Conservation (phyloP, 441 rosid genomes). For the Brassica balearica region DNA sequence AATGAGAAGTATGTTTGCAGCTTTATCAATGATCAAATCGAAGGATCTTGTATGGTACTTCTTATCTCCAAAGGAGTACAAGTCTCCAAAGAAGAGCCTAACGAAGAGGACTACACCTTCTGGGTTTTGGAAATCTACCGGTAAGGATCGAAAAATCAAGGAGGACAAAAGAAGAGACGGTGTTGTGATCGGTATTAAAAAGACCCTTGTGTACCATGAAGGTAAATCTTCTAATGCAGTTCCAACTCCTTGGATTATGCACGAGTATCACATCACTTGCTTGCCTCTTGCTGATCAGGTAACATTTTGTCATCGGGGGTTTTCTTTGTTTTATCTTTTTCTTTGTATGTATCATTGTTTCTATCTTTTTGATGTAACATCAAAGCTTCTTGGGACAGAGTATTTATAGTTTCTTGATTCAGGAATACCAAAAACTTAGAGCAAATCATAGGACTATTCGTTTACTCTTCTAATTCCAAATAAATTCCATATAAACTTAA, state of each 20-base stretch:
- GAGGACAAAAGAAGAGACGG: constrained; percentile 8
- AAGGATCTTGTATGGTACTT: constrained; percentile 36
- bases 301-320: no score
- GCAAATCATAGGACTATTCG: no score
- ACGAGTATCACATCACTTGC: constrained; percentile 40
- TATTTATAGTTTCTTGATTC: no score
- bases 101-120: constrained; percentile 20
- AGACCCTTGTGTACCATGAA: constrained; percentile 32
- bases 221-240: constrained; percentile 16
- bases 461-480: no score
- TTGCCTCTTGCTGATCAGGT: constrained; percentile 17
- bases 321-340: no score
- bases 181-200: constrained; percentile 33
- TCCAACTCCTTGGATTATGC: constrained; percentile 41
- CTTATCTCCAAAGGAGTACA: constrained; percentile 28
- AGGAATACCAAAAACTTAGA: no score
- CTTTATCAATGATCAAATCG: constrained; percentile 27
- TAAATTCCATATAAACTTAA: no score
- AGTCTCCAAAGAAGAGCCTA: neutral
- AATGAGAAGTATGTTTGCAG: neutral
- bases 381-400: no score
- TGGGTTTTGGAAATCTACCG: constrained; percentile 42
- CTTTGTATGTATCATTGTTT: no score
- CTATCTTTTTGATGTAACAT: no score
- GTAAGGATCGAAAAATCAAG: constrained; percentile 30